A percentile compares a stretch with the other conserved stretches of the same genome.
phyloP scores from a whole-genome alignment of 495 filamentous ascomycete species.

The Bathelium albidoporum region DNA sequence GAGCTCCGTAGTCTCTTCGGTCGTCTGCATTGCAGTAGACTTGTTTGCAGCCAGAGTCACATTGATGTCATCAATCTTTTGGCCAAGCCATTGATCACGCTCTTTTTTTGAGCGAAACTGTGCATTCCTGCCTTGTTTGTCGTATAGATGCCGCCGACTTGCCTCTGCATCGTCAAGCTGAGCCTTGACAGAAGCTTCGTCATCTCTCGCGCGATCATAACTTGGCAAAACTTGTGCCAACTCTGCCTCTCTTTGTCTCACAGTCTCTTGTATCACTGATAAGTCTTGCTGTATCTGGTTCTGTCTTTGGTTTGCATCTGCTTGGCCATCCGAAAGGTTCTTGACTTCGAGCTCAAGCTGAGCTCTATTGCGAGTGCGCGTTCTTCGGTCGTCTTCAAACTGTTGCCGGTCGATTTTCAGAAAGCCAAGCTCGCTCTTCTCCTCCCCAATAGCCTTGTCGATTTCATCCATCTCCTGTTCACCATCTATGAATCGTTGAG shows the following conservation, averaged over 20 bases:
- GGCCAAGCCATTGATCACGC: slow-evolving; percentile 71
- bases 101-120: slow-evolving; percentile 82
- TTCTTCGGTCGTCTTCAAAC: slow-evolving; percentile 80
- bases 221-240: slow-evolving; percentile 60
- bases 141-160: slow-evolving; percentile 68
- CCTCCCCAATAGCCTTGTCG: slow-evolving; percentile 64
- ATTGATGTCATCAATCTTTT: slow-evolving; percentile 73
- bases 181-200: slow-evolving; percentile 58
- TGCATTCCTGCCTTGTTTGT: slow-evolving; percentile 85
- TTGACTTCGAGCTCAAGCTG: slow-evolving; percentile 80
- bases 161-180: slow-evolving; percentile 68
- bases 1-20: slow-evolving; percentile 72
- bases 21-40: slow-evolving; percentile 67
- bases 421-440: slow-evolving; percentile 74
- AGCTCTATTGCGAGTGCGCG: slow-evolving; percentile 62
- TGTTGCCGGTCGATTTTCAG: slow-evolving; percentile 79
- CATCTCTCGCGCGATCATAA: slow-evolving; percentile 59
- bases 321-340: slow-evolving; percentile 66
- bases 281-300: slow-evolving; percentile 63
- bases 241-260: slow-evolving; percentile 64
- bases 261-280: slow-evolving; percentile 60
- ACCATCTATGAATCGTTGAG: slow-evolving; percentile 63
- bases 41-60: slow-evolving; percentile 65
- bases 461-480: slow-evolving; percentile 71
- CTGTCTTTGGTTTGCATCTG: slow-evolving; percentile 60